A percentile compares a stretch with the other conserved stretches of the same genome.
Evolutionary conservation across 371 early-diverging fungal species (phyloP).

Genomic region (Mucor circinelloides): DNA sequence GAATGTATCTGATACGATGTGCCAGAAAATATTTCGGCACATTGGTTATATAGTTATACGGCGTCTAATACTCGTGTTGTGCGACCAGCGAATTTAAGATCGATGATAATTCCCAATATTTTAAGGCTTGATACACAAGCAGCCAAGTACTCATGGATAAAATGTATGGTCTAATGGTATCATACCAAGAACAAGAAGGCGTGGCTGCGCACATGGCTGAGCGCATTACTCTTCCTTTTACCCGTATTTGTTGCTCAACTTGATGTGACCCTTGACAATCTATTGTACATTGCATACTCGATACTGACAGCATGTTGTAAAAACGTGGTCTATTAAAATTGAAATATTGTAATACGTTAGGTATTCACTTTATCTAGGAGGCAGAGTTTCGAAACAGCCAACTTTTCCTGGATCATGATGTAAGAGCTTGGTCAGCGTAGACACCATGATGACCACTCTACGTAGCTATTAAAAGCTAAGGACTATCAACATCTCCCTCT

Average conservation of each 20-base stretch:
- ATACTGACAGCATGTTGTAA: neutral
- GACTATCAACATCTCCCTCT: no score
- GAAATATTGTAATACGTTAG: neutral
- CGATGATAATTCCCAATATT: neutral
- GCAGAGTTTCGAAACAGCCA: neutral
- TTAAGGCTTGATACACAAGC: neutral
- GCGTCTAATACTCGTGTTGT: no score
- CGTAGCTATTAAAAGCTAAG: no score
- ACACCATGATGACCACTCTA: no score
- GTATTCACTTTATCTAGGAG: neutral
- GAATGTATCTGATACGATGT: no score
- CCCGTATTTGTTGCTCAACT: neutral
- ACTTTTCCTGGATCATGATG: neutral
- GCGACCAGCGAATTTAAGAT: neutral
- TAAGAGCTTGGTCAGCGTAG: neutral
- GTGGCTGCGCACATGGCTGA: neutral
- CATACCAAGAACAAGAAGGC: neutral
- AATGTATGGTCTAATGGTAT: neutral
- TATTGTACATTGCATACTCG: neutral
- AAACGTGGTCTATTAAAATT: neutral
- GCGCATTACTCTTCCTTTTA: neutral
- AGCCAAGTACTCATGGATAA: neutral
- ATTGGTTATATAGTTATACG: no score
- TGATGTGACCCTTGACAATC: neutral
- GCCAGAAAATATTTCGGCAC: neutral